These are phyloP conservation scores for Aspergillus cavernicola DNA, from an alignment of 495 filamentous ascomycete genomes.

Conservation along the genomic window DNA sequence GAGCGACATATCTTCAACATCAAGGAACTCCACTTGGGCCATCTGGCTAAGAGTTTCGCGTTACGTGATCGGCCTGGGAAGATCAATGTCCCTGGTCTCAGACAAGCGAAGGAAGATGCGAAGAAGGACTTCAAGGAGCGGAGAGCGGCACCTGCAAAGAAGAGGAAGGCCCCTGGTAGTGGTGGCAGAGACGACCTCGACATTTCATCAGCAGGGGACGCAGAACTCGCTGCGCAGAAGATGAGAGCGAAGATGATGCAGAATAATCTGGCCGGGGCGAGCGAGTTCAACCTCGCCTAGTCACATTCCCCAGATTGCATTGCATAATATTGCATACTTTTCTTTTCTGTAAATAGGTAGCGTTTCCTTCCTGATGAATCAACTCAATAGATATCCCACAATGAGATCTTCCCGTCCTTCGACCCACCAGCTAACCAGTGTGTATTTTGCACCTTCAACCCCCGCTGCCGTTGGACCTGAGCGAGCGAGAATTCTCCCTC, in stretches of 20 bases:
- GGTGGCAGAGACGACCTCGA: slow-evolving; percentile 36
- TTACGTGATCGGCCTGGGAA: slow-evolving; percentile 83
- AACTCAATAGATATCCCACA: slow-evolving; percentile 89
- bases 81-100: slow-evolving; percentile 69
- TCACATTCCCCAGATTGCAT: background rate
- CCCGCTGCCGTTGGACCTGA: slow-evolving; percentile 58
- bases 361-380: slow-evolving; percentile 12
- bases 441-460: slow-evolving; percentile 58
- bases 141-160: slow-evolving; percentile 30
- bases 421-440: slow-evolving; percentile 91
- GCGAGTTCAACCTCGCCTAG: slow-evolving; percentile 87
- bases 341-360: slow-evolving; percentile 24
- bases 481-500: slow-evolving; percentile 28
- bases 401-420: slow-evolving; percentile 92
- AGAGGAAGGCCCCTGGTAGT: slow-evolving; percentile 30
- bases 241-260: slow-evolving; percentile 81
- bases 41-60: slow-evolving; percentile 89
- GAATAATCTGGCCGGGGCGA: slow-evolving; percentile 63
- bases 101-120: slow-evolving; percentile 38
- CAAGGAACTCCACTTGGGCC: slow-evolving; percentile 82
- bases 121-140: slow-evolving; percentile 48
- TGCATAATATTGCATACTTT: no score
- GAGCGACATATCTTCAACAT: slow-evolving; percentile 87
- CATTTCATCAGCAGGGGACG: slow-evolving; percentile 34
- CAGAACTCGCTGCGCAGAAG: slow-evolving; percentile 63